Base-by-base conservation (phyloP, 2,329 filamentous ascomycete species). In the Penicillium concentricum region DNA sequence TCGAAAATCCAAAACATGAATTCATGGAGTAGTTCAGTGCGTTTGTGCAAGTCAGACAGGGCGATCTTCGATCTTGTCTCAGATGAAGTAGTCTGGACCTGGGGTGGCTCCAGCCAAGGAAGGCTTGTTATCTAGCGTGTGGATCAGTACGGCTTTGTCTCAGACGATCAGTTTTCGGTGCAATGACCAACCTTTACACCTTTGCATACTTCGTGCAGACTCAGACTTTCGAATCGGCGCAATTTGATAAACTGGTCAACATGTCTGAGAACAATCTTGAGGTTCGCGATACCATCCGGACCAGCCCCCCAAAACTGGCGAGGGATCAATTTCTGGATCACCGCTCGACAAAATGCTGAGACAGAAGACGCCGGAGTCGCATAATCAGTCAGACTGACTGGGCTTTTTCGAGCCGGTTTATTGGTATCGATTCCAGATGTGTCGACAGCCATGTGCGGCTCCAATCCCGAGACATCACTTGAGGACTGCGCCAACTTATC, bases 1-100 rank as follows among this genome's bases (percentile, higher is more conserved):
- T 99, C 94, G 67, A 99, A 94, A 4, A 96, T 63, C 71, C 92
- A 99, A 76, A 97, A 97, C 7, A 97, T 67, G 56, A 97, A 87
- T 71, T 99, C 94, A 51, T 86, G 76, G 47, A 97, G 84, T 0
- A 97, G 81, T 68, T 97, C 90, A 26, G 78, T 79, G 12, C 92
- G 87, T 73, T 97, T 97, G 7, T 78, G 76, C 30, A 84, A 79
- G 68, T 97, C 93, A 0, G 88, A 87, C 57, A 81, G 79, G 58
- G 89, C 89, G 48, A 89, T 78, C 53, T 87, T 92, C 16, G 54
- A 37, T 41, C 56, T 46, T 47, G 39, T 42, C 22, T 50, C 46
- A 24, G 39, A 43, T 13, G 54, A 32, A 10, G 72, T 67, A 8
- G 72, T 67, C 2, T 70, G 72, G 20, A 61, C 48, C 15, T 71